These are phyloP conservation scores for Fusarium sp. DNA, from an alignment of 2,329 filamentous ascomycete species.

Conservation along the genomic window DNA sequence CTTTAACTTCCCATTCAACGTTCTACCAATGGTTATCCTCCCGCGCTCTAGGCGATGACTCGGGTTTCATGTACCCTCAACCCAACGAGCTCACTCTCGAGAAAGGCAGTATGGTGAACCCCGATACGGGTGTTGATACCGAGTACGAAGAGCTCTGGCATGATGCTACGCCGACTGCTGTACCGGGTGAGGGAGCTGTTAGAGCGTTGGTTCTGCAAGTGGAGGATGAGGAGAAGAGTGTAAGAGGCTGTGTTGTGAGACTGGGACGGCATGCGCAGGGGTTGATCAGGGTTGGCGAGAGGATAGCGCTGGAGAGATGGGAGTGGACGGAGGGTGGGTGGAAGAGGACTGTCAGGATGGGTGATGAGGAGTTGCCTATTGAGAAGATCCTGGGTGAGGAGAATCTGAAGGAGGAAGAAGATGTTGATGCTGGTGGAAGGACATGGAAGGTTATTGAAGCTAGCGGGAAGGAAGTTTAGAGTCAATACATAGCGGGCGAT, in stretches of 20 bases:
- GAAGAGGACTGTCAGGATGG: slow-evolving; percentile 53
- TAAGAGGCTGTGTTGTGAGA: slow-evolving; percentile 64
- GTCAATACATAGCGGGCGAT: too few relatives aligned
- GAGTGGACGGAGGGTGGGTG: slow-evolving; percentile 54
- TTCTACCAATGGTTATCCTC: slow-evolving; percentile 73
- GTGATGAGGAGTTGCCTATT: slow-evolving; percentile 52
- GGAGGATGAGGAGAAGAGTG: slow-evolving; percentile 27
- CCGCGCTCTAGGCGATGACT: slow-evolving; percentile 61
- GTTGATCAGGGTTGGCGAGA: slow-evolving; percentile 59
- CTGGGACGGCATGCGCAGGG: slow-evolving; percentile 69
- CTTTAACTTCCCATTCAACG: slow-evolving; percentile 50
- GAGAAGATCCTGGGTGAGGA: slow-evolving; percentile 36
- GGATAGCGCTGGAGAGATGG: slow-evolving; percentile 67
- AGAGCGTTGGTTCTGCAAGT: slow-evolving; percentile 24
- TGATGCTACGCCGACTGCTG: slow-evolving; percentile 54
- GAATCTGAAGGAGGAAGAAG: slow-evolving; percentile 27
- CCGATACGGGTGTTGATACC: slow-evolving; percentile 60
- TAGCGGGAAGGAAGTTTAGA: not conserved
- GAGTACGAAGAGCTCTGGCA: slow-evolving; percentile 77
- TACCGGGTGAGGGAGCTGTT: slow-evolving; percentile 4
- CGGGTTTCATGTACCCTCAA: slow-evolving; percentile 66
- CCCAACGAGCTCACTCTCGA: slow-evolving; percentile 62
- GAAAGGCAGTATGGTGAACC: slow-evolving; percentile 70
- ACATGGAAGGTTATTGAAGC: slow-evolving; percentile 53
- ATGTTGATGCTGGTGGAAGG: slow-evolving; percentile 41